Percentiles rank a stretch among this genome's conserved stretches.
Conservation (phyloP, 257 asterid species). For the Osmanthus fragrans region DNA sequence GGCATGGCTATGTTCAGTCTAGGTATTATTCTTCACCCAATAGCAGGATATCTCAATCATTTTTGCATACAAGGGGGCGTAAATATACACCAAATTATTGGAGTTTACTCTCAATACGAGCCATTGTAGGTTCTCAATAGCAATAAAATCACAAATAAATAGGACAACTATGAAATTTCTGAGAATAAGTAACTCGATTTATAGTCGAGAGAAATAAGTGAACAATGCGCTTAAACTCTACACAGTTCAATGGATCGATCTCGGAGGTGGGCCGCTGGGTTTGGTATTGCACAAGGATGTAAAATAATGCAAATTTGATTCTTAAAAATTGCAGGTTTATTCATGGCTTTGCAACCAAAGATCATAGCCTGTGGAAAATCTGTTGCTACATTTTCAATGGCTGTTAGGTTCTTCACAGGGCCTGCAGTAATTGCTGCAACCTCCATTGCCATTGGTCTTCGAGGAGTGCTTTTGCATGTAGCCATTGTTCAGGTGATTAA, state of each 20-base stretch:
- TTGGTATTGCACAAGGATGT: not conserved
- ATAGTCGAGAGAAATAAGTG: not conserved
- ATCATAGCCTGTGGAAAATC: constrained; percentile 84
- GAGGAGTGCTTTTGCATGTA: constrained; percentile 78
- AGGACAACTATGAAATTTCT: not conserved
- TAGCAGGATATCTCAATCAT: not conserved
- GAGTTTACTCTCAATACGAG: not conserved
- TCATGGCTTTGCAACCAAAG: constrained; percentile 97
- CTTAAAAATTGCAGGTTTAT: constrained; percentile 47
- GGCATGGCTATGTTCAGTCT: constrained; percentile 99
- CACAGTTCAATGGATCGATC: not conserved
- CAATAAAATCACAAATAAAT: not conserved
- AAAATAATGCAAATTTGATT: not conserved
- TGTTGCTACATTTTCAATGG: constrained; percentile 90
- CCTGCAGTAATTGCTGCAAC: constrained; percentile 97
- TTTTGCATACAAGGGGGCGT: not conserved
- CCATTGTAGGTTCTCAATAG: too few species aligned
- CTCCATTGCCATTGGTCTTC: constrained; percentile 81
- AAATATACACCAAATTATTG: not conserved
- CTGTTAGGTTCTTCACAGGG: constrained; percentile 88
- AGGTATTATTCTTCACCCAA: constrained; percentile 36
- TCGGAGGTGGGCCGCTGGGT: not conserved
- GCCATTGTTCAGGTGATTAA: constrained; percentile 82
- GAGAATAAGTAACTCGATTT: not conserved
- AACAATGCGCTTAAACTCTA: not conserved